These are phyloP conservation scores for Didymella segeticola DNA, from an alignment of 2,329 filamentous ascomycete species.

Conservation along the genomic window DNA sequence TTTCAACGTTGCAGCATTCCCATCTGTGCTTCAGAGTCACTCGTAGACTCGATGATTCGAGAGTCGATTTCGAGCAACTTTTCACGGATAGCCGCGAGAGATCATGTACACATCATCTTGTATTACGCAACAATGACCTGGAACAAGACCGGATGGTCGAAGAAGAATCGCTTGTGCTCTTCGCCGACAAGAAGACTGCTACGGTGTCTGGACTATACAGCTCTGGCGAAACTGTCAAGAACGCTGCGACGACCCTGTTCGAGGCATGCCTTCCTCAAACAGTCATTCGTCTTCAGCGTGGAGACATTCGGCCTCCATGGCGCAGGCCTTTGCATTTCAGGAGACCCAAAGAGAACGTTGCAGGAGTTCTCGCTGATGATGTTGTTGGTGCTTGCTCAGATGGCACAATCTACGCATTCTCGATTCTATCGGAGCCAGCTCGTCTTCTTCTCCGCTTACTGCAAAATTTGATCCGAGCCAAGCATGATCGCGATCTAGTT, in stretches of 20 bases:
- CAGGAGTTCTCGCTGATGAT: slow-evolving; percentile 54
- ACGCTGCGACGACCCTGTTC: slow-evolving; percentile 47
- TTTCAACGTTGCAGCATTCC: slow-evolving; percentile 63
- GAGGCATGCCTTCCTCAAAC: slow-evolving; percentile 52
- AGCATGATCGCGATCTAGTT: slow-evolving; percentile 21
- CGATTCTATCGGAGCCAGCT: slow-evolving; percentile 66
- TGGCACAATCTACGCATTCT: slow-evolving; percentile 64
- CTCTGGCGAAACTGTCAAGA: slow-evolving; percentile 26
- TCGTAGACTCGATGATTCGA: slow-evolving; percentile 38
- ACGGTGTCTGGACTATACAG: slow-evolving; percentile 42
- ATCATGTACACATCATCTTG: slow-evolving; percentile 35
- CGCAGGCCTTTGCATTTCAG: slow-evolving; percentile 23
- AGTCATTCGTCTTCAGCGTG: slow-evolving; percentile 58
- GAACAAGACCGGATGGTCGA: neutral
- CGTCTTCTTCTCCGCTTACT: slow-evolving; percentile 76
- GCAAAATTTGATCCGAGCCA: slow-evolving; percentile 64
- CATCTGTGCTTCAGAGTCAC: slow-evolving; percentile 56
- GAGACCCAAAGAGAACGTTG: slow-evolving; percentile 25
- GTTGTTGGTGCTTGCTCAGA: slow-evolving; percentile 60
- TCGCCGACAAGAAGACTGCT: slow-evolving; percentile 43
- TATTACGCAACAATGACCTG: slow-evolving; percentile 20
- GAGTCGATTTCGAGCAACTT: slow-evolving; percentile 27
- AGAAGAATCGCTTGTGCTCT: slow-evolving; percentile 33
- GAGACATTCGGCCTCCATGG: slow-evolving; percentile 51
- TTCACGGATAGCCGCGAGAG: slow-evolving; percentile 43